phyloP scores from a whole-genome alignment of 225 moss, liverwort and hornwort genomes.

The Asterella californica region DNA sequence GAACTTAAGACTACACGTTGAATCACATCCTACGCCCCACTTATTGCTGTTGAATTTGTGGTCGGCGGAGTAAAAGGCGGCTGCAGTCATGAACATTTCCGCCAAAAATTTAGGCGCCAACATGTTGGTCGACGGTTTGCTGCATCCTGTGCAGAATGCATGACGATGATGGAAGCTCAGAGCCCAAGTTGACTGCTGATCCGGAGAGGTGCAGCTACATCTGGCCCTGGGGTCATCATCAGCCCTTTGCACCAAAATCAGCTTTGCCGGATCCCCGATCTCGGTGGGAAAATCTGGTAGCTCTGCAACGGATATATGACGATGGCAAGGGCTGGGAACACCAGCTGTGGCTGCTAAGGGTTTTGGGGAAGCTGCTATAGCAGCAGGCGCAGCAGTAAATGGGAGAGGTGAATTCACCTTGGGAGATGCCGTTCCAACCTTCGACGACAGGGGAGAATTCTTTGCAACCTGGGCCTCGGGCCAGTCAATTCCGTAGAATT shows the following conservation, averaged over 20 bases:
- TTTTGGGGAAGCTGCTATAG: neutral
- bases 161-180: slow-evolving; percentile 60
- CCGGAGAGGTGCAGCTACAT: slow-evolving; percentile 43
- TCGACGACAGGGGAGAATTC: neutral
- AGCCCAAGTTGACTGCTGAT: slow-evolving; percentile 56
- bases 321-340: neutral
- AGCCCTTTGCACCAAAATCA: slow-evolving; percentile 50
- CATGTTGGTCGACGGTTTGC: slow-evolving; percentile 45
- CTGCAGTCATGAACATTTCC: slow-evolving; percentile 65
- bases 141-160: slow-evolving; percentile 63
- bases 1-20: slow-evolving; percentile 56
- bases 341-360: neutral
- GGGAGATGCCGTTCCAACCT: slow-evolving; percentile 26
- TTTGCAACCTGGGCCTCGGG: slow-evolving; percentile 19
- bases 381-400: neutral
- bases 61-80: slow-evolving; percentile 56
- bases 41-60: slow-evolving; percentile 36
- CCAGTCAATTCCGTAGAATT: slow-evolving; percentile 65
- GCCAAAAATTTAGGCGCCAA: slow-evolving; percentile 47
- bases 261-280: slow-evolving; percentile 48
- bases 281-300: slow-evolving; percentile 58
- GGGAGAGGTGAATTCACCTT: slow-evolving; percentile 16
- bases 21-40: slow-evolving; percentile 57
- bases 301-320: slow-evolving; percentile 23
- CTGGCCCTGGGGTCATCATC: slow-evolving; percentile 55